phyloP scores from a whole-genome alignment of 768 basidiomycete genomes.

The Pleurotus platypus region DNA sequence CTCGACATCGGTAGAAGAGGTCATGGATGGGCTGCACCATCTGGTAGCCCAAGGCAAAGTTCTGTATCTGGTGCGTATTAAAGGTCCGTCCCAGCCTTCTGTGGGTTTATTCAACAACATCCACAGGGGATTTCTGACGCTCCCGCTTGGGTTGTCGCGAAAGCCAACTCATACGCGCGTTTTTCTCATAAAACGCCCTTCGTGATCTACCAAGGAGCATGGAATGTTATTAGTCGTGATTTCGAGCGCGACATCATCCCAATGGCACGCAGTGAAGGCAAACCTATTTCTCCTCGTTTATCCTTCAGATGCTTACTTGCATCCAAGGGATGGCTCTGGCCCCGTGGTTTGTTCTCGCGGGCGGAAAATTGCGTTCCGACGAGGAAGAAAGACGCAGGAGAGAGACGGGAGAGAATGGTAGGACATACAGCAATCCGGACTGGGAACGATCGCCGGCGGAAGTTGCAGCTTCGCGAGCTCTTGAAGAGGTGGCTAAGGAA shows the following conservation, averaged over 20 bases:
- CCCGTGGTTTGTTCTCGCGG: conserved; percentile 30
- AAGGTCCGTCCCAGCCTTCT: too few relatives aligned
- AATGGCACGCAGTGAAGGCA: conserved; percentile 39
- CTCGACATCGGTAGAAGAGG: conserved; percentile 39
- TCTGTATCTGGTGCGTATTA: conserved; percentile 29
- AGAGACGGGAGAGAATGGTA: conserved; percentile 32
- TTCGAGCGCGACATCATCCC: conserved; percentile 55
- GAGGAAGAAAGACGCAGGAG: conserved; percentile 23
- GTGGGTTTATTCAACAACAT: not conserved
- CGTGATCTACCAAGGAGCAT: conserved; percentile 48
- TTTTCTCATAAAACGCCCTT: conserved; percentile 48
- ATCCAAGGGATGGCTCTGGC: conserved; percentile 29
- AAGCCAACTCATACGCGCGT: conserved; percentile 48
- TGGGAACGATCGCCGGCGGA: conserved; percentile 48
- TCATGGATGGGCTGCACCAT: conserved; percentile 41
- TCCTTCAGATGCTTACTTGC: conserved; percentile 10
- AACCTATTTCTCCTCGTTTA: conserved; percentile 14
- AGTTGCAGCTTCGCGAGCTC: conserved; percentile 32
- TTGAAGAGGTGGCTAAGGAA: conserved; percentile 48
- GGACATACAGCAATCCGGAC: conserved; percentile 19
- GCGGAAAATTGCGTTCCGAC: conserved; percentile 23
- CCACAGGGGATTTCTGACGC: conserved; percentile 35
- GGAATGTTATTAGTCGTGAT: conserved; percentile 40
- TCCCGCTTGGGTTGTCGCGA: conserved; percentile 46
- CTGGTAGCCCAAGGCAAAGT: conserved; percentile 42